Percentiles rank a stretch among this genome's conserved stretches.
Conservation (phyloP, 805 yeast genomes). For the Candida chilensis region DNA sequence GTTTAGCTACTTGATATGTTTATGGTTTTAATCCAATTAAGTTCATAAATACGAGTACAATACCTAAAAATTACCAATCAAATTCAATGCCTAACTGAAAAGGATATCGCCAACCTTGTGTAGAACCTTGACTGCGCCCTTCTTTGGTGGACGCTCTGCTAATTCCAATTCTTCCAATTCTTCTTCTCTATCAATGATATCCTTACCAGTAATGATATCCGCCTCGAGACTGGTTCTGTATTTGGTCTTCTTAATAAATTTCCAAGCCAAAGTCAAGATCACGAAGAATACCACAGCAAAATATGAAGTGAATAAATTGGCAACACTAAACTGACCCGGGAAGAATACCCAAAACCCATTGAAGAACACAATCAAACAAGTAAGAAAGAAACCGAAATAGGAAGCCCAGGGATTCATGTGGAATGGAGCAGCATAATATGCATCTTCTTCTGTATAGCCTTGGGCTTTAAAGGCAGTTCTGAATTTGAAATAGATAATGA, state of each 20-base stretch:
- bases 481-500: conserved; percentile 21
- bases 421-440: conserved; percentile 10
- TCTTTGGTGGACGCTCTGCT: not conserved
- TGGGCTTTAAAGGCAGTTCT: conserved; percentile 18
- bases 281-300: conserved; percentile 23
- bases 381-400: conserved; percentile 9
- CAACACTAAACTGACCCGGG: conserved; percentile 22
- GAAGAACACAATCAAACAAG: conserved; percentile 20
- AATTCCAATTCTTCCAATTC: conserved; percentile 6
- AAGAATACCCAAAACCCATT: conserved; percentile 30
- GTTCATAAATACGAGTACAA: too few species aligned
- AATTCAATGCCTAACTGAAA: too few species aligned
- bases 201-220: conserved; percentile 26
- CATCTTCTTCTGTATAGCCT: conserved; percentile 9
- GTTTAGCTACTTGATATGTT: too few species aligned
- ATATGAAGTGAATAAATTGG: conserved; percentile 24
- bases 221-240: conserved; percentile 19
- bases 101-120: not conserved
- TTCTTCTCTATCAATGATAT: conserved; percentile 32
- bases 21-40: too few species aligned
- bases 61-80: too few species aligned
- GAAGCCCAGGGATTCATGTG: conserved; percentile 16
- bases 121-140: conserved; percentile 1
- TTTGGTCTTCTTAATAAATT: conserved; percentile 17
- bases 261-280: conserved; percentile 18